These are phyloP conservation scores for Boletus holoroseus DNA, from an alignment of 1,284 basidiomycete species.

Conservation along the genomic window DNA sequence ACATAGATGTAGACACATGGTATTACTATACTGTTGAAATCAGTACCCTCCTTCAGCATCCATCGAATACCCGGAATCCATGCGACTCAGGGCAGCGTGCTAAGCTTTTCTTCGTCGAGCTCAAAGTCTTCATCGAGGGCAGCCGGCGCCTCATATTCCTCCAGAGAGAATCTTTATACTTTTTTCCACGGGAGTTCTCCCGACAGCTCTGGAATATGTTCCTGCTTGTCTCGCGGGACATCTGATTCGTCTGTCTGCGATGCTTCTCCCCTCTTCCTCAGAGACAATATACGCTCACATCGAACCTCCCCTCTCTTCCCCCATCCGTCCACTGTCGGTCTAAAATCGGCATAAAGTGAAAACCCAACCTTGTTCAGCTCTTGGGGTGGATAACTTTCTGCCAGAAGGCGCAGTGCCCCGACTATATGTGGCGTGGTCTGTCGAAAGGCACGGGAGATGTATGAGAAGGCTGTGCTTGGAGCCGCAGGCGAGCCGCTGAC, in stretches of 20 bases:
- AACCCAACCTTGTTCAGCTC: slow-evolving; percentile 70
- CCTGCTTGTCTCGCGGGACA: background rate
- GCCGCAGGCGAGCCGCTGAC: slow-evolving; percentile 64
- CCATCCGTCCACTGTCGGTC: slow-evolving; percentile 69
- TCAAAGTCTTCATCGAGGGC: slow-evolving; percentile 39
- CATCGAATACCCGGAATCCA: background rate
- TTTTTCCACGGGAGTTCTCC: slow-evolving; percentile 31
- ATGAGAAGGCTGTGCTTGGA: slow-evolving; percentile 72
- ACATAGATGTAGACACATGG: slow-evolving; percentile 29
- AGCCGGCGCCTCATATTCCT: slow-evolving; percentile 55
- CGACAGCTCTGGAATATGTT: background rate
- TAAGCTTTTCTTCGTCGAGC: slow-evolving; percentile 42
- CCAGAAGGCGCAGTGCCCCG: slow-evolving; percentile 78
- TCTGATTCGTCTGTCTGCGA: background rate
- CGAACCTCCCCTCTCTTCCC: slow-evolving; percentile 64
- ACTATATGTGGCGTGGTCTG: slow-evolving; percentile 71
- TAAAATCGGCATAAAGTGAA: slow-evolving; percentile 70
- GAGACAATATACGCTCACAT: slow-evolving; percentile 54
- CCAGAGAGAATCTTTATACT: slow-evolving; percentile 36
- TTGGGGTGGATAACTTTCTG: slow-evolving; percentile 56
- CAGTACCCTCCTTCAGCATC: slow-evolving; percentile 20
- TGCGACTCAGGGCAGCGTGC: slow-evolving; percentile 19
- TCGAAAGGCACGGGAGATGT: slow-evolving; percentile 75
- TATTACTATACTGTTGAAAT: slow-evolving; percentile 12
- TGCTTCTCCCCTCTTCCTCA: slow-evolving; percentile 38